phyloP scores from a whole-genome alignment of 2,329 filamentous ascomycete genomes.

The Fusarium oligoseptatum region DNA sequence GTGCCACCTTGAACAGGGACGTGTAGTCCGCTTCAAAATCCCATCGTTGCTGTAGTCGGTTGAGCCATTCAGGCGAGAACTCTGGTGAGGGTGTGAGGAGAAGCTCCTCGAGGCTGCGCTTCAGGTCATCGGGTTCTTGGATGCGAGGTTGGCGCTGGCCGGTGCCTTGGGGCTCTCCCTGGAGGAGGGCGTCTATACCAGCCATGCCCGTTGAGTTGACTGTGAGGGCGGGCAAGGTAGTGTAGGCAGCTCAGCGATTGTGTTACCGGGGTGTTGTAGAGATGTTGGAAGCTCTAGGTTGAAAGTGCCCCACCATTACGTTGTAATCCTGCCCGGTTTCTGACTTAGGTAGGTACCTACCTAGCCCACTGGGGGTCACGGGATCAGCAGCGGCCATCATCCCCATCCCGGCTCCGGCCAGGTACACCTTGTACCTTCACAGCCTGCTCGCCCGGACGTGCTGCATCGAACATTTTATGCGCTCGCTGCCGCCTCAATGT shows the following conservation, averaged over 20 bases:
- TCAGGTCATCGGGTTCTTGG: constrained; percentile 72
- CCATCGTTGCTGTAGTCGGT: constrained; percentile 90
- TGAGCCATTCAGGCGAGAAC: constrained; percentile 89
- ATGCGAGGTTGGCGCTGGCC: constrained; percentile 33
- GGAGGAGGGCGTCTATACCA: constrained; percentile 54
- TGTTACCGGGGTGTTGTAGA: constrained; percentile 7
- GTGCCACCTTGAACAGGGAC: constrained; percentile 88
- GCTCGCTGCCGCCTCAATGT: too few species aligned
- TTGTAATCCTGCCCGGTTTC: not conserved
- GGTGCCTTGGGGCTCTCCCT: constrained; percentile 28
- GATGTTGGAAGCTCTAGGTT: constrained; percentile 37
- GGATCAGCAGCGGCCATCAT: too few species aligned
- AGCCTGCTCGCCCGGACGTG: too few species aligned
- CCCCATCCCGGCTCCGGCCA: too few species aligned
- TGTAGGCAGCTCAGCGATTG: constrained; percentile 5
- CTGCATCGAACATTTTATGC: too few species aligned
- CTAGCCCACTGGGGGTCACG: too few species aligned
- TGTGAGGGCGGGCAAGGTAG: constrained; percentile 6
- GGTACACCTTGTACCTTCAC: too few species aligned
- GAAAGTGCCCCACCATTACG: constrained; percentile 45
- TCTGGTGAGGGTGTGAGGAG: constrained; percentile 83
- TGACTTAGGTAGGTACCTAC: too few species aligned
- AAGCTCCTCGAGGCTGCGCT: constrained; percentile 78
- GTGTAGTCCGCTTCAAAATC: constrained; percentile 83
- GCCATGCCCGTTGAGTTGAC: constrained; percentile 44